Conservation (phyloP, 1,139 yeast species). For the Taiozyma sp. region DNA sequence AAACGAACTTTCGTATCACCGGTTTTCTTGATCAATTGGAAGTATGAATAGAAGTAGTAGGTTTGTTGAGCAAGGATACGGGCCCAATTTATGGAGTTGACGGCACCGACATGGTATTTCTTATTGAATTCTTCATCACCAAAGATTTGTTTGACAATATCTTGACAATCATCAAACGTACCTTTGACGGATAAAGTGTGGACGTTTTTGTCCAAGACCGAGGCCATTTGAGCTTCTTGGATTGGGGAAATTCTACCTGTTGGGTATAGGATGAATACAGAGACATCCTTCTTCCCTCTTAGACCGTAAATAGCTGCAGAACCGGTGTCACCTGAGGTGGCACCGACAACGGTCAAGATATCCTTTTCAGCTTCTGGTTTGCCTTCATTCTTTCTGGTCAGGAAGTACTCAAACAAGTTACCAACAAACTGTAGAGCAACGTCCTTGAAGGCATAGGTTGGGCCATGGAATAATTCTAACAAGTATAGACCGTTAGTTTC, state of each 20-base stretch:
- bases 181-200: slow-evolving; percentile 95
- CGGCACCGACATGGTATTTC: slow-evolving; percentile 94
- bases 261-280: slow-evolving; percentile 93
- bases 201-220: slow-evolving; percentile 90
- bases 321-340: slow-evolving; percentile 98
- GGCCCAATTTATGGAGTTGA: slow-evolving; percentile 98
- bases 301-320: slow-evolving; percentile 98
- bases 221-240: slow-evolving; percentile 98
- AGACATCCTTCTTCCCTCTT: slow-evolving; percentile 93
- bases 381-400: slow-evolving; percentile 67
- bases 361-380: slow-evolving; percentile 61
- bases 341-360: slow-evolving; percentile 93
- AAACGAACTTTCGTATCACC: slow-evolving; percentile 55
- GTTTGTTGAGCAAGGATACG: slow-evolving; percentile 97
- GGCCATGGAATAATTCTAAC: slow-evolving; percentile 95
- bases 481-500: slow-evolving; percentile 55
- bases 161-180: slow-evolving; percentile 98
- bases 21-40: slow-evolving; percentile 52
- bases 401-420: slow-evolving; percentile 87
- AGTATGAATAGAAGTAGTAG: slow-evolving; percentile 88
- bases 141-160: slow-evolving; percentile 86
- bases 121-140: slow-evolving; percentile 84
- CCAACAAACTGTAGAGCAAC: slow-evolving; percentile 98
- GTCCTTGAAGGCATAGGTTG: slow-evolving; percentile 97
- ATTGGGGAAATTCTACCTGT: slow-evolving; percentile 96